phyloP scores from a whole-genome alignment of 2,329 filamentous ascomycete species.

The Colletotrichum lini region DNA sequence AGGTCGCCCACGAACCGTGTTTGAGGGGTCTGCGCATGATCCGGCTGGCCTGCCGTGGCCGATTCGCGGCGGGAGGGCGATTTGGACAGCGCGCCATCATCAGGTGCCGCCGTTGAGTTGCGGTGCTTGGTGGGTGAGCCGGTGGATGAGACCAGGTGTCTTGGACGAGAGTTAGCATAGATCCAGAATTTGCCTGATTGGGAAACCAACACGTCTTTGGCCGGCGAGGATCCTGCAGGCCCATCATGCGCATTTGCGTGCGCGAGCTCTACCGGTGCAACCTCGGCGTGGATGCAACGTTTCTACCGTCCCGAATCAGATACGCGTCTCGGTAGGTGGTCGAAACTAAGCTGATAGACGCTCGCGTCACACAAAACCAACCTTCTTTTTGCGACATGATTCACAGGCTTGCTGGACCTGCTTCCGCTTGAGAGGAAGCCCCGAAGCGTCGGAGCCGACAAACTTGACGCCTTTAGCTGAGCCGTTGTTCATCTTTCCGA shows the following conservation, averaged over 20 bases:
- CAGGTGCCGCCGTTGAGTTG: slow-evolving; percentile 17
- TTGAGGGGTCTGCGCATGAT: slow-evolving; percentile 31
- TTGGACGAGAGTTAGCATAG: slow-evolving; percentile 20
- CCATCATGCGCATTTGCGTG: slow-evolving; percentile 20
- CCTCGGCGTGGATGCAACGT: slow-evolving; percentile 60
- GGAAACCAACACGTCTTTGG: slow-evolving; percentile 37
- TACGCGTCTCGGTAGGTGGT: slow-evolving; percentile 15
- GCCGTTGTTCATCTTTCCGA: slow-evolving; percentile 41
- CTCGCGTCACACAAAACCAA: slow-evolving; percentile 44
- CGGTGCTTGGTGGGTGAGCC: slow-evolving; percentile 27
- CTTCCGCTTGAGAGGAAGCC: slow-evolving; percentile 71
- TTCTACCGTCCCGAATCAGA: slow-evolving; percentile 56
- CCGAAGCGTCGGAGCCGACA: slow-evolving; percentile 67
- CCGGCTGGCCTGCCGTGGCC: slow-evolving; percentile 10
- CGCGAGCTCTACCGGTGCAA: slow-evolving; percentile 31
- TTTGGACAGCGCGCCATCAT: not conserved
- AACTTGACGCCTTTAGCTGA: slow-evolving; percentile 63
- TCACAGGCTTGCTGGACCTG: slow-evolving; percentile 72
- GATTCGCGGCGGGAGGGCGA: slow-evolving; percentile 29
- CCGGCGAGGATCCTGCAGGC: slow-evolving; percentile 19
- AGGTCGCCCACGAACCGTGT: slow-evolving; percentile 70
- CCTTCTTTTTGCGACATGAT: slow-evolving; percentile 69
- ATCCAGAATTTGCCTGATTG: slow-evolving; percentile 30
- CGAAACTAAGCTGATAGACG: not conserved
- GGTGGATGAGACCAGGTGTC: not conserved